Evolutionary conservation across 1,284 basidiomycete species (phyloP), one percentile per base, ranked within the genome.

Genomic region (Lentinula novae-zelandiae): DNA sequence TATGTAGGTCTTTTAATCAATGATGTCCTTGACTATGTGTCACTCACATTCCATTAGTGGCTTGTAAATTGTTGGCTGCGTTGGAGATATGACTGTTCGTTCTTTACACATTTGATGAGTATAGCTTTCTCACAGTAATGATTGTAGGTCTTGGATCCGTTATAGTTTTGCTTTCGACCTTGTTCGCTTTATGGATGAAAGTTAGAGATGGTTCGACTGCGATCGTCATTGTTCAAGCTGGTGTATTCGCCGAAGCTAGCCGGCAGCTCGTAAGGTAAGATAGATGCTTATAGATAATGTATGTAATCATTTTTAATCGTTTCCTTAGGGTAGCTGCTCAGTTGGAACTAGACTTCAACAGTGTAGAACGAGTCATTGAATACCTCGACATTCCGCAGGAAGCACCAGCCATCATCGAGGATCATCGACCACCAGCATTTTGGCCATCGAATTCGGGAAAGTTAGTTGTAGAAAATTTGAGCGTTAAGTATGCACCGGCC

Each of bases 341-440:
- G 67, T 71, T 89, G 0, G 87, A 89, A 68, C 77, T 89, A 13
- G 86, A 90, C 72, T 90, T 92, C 74, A 87, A 86, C 72, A 86
- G 88, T 22, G 86, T 95, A 5, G 93, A 96, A 71, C 85, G 93
- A 62, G 86, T 95, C 10, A 82, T 87, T 15, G 92, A 95, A 71
- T 95, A 94, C 69, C 79, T 94, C 9, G 79, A 83, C 39, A 80
- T 93, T 12, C 83, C 87, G 3, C 89, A 92, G 70, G 93, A 95
- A 73, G 87, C 90, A 0, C 87, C 90, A n/a, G 81, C 87, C 0
- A 73, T 85, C 49, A 78, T 86, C 48, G 73, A 81, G 22, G 77
- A 79, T 48, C 76, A 68, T 61, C 74, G 83, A 56, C 85, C 87
- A 17, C 87, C 91, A 0, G 90, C 91, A 0, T 89, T 87, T 66